Percentiles rank a stretch among this genome's conserved stretches.
Evolutionary conservation across 2,329 filamentous ascomycete genomes (phyloP).

Genomic region (Xylaria arbuscula): DNA sequence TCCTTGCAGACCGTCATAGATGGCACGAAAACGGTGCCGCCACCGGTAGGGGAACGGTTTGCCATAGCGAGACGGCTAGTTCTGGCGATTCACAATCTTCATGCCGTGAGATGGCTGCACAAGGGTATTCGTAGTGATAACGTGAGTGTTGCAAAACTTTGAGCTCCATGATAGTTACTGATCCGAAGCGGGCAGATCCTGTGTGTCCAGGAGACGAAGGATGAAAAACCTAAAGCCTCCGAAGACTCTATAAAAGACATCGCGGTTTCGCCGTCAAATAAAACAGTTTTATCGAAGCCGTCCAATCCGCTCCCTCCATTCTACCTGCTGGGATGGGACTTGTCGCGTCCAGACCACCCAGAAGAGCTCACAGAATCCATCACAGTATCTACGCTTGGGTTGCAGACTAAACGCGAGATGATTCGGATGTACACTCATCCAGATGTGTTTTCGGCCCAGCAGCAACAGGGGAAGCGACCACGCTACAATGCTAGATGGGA

Average conservation of each 20-base stretch:
- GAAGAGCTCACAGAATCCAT: slow-evolving; percentile 21
- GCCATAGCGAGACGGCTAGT: slow-evolving; percentile 6
- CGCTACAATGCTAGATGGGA: slow-evolving; percentile 16
- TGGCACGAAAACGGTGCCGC: not conserved
- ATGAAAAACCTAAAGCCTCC: not conserved
- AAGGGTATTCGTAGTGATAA: slow-evolving; percentile 24
- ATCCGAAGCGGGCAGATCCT: slow-evolving; percentile 1
- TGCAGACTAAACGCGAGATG: slow-evolving; percentile 9
- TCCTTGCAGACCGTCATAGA: not conserved
- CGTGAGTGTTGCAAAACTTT: not conserved
- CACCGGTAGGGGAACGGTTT: slow-evolving; percentile 21
- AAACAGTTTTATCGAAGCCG: not conserved
- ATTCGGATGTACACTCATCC: slow-evolving; percentile 23
- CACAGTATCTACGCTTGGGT: slow-evolving; percentile 16
- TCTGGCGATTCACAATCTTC: slow-evolving; percentile 15
- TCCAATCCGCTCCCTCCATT: slow-evolving; percentile 11
- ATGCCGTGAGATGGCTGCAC: slow-evolving; percentile 19
- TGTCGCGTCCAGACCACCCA: slow-evolving; percentile 21
- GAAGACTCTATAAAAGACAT: not conserved
- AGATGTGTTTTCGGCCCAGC: not conserved
- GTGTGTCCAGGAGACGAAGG: not conserved
- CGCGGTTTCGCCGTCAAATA: not conserved
- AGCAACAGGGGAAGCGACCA: slow-evolving; percentile 1
- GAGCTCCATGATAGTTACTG: not conserved
- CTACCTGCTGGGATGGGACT: slow-evolving; percentile 19